Evolutionary conservation across 148 eudicot species (phyloP).

Genomic region (Beta vulgaris): DNA sequence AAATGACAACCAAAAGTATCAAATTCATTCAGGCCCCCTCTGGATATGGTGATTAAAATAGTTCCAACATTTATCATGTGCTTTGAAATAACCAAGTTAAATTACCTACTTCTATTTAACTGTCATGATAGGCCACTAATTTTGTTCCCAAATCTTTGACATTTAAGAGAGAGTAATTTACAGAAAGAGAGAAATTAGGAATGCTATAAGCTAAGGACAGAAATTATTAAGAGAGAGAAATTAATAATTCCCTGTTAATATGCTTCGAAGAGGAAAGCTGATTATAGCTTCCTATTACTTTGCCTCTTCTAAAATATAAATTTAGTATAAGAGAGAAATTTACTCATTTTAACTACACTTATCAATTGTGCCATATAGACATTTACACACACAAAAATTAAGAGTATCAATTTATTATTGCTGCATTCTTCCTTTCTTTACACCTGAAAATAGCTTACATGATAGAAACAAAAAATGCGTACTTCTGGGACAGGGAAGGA

Average conservation of each 20-base stretch:
- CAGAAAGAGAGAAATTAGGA: background rate
- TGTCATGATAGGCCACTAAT: background rate
- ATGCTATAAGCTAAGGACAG: background rate
- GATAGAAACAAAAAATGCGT: too few relatives aligned
- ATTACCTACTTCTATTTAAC: too few relatives aligned
- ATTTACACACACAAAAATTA: too few relatives aligned
- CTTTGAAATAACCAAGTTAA: too few relatives aligned
- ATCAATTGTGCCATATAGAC: background rate
- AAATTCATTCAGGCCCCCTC: background rate
- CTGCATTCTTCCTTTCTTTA: background rate
- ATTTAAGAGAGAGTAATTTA: background rate
- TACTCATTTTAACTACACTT: background rate
- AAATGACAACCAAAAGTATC: background rate
- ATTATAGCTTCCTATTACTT: too few relatives aligned
- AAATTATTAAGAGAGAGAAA: background rate
- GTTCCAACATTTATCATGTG: background rate
- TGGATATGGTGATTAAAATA: too few relatives aligned
- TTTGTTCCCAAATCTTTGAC: background rate
- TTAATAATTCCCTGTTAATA: too few relatives aligned
- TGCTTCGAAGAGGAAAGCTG: background rate
- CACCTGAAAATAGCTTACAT: background rate
- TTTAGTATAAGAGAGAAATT: too few relatives aligned
- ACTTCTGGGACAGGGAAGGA: too few relatives aligned
- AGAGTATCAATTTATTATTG: background rate
- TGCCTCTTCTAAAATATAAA: too few relatives aligned